Evolutionary conservation across 2,329 filamentous ascomycete species (phyloP), one percentile per base, ranked within the genome.

Genomic region (Huntiella omanensis): DNA sequence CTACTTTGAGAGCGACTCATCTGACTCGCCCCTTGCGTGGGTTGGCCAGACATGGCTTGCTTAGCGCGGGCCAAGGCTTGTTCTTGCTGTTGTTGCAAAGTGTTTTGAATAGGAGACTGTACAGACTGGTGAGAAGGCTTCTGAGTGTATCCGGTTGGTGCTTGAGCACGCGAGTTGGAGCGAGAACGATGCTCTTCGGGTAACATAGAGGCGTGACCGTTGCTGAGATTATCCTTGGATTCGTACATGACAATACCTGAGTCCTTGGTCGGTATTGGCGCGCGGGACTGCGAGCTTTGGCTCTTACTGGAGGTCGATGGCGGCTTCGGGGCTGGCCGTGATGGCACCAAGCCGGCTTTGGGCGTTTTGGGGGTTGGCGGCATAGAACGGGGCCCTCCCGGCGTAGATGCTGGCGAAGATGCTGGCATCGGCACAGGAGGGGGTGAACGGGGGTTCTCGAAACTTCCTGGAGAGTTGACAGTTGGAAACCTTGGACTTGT

Each of bases 361-460:
- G 70, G 59, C 52, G 75, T 73, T 58, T 73, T 72, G 16, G 46
- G 42, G 12, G 48, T 62, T 58, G 37, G 66, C 22, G 48, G 48
- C 48, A 49, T 47, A 35, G 48, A 35, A 15, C 48, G 63, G 32
- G 64, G 59, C 40, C 62, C 60, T 57, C 72, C 51, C 38, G 49
- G 50, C 13, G 36, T 59, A 15, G 15, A 19, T n/a, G 19, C 40
- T 28, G 40, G 40, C 11, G 16, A 59, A 15, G 15, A 19, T n/a
- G 19, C 40, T 28, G 40, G 40, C 11, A 11, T 47, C 49, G 88
- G 87, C 50, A 95, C 83, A 8, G 88, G 91, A 52, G 91, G 91
- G 35, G 91, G 83, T 13, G 88, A 83, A 57, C 91, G 76, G 42
- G 91, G 91, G 58, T 98, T 96, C 65, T 96, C 91, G 63, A 96